Base-by-base conservation (phyloP, 768 basidiomycete genomes). In the Termitomyces sp. region DNA sequence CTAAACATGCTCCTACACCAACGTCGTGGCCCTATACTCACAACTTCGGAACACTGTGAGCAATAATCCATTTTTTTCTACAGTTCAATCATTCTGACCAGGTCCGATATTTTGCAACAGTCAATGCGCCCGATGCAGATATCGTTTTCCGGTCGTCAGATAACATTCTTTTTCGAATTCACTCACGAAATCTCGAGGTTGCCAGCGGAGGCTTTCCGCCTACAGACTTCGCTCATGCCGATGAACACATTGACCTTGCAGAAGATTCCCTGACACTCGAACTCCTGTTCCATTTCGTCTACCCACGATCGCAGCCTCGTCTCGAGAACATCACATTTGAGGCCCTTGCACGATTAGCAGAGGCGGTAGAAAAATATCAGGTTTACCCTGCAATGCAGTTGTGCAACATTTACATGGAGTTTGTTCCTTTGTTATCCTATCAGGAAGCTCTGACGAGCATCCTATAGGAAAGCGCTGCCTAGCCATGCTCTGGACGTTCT, bases 311-410 rank as follows among this genome's bases (percentile, higher is more conserved):
- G 6, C 63, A 64, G 22, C 61, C 63, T 16, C n/a, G 32, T 18
- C 9, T 64, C 3, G 57, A 58, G 5, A 13, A 22, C 2, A 26
- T 62, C 3, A 18, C 48, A 16, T 64, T 66, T 33, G 51, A 62
- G 13, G 18, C 33, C 0, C 50, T 65, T 18, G 35, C 35, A 26
- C 38, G 24, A 40, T 30, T 66, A 13, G 48, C 65, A 3, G 65
- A 66, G 22, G 66, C 64, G 0, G 64, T 59, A 1, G 64, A 65
- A 48, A 65, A 65, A 48, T 65, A 66, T 22, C 56, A 60, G 38
- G 56, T 66, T 1, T 65, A 65, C 28, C 58, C 66, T 13, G 66
- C 64, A 4, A 62, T 62, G 62, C 55, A 60, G 28, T 18, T 63
- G 18, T 66, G 64, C 53, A 66, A 58, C 30, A 43, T 64, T 11